Evolutionary conservation across 2,329 filamentous ascomycete genomes (phyloP), one percentile per base, ranked within the genome.

Genomic region (Thelonectria blattea): DNA sequence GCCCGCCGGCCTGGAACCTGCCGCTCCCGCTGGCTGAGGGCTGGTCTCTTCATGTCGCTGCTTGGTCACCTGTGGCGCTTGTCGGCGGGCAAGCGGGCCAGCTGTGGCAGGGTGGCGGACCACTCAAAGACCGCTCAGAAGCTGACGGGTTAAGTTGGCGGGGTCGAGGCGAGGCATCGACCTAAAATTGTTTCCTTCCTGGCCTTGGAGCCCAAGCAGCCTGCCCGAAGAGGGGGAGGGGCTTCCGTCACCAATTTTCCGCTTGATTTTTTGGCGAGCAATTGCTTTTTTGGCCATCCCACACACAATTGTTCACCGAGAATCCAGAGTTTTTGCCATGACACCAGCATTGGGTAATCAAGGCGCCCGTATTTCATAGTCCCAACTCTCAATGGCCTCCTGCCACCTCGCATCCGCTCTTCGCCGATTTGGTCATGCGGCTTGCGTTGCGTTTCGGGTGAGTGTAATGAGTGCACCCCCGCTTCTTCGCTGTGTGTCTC

Each of bases 131-230:
- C 32, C 6, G 22, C 3, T 24, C 22, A 24, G 22, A n/a, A n/a
- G n/a, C n/a, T 59, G 34, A 7, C 7, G 34, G 34, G 34, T 24
- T 24, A 24, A 24, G 22, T 37, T 37, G 34, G 34, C 34, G 60
- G 60, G 51, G 58, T 52, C 45, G 27, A 30, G 27, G 22, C 22
- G 27, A 30, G 45, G 47, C 63, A 58, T 63, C 61, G 10, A n/a
- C n/a, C 32, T 34, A 11, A 34, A 34, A 34, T 34, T n/a, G 32
- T 24, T 24, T 24, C 22, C 6, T 24, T 24, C 10, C 9, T 34
- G 32, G 32, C 32, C n/a, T 14, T 34, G 32, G 34, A 37, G 34
- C 27, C 27, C 27, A 15, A 37, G 34, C 11, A 15, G 34, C 34
- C 34, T 14, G 34, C 34, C 34, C 15, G 34, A 37, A 12, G 12